Conservation (phyloP, 164 flowering plant genomes). For the Litsea cubeba region DNA sequence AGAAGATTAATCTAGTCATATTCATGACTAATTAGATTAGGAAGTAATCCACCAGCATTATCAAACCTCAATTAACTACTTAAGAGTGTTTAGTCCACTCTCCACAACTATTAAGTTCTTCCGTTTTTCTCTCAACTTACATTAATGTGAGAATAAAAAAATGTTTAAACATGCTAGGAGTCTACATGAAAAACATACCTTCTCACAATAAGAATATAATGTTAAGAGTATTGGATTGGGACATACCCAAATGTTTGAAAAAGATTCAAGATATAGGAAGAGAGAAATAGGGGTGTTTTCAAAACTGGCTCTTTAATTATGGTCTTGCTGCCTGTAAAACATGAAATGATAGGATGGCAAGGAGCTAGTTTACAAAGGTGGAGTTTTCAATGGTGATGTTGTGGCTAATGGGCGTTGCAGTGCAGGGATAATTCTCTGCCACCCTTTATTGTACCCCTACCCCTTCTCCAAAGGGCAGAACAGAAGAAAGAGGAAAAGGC, state of each 20-base stretch:
- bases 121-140: no score
- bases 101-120: no score
- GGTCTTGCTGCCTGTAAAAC: not conserved
- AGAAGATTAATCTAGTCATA: not conserved
- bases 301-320: not conserved
- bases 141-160: no score
- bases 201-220: not conserved
- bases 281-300: not conserved
- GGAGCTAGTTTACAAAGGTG: constrained; percentile 1
- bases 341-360: not conserved
- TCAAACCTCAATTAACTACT: no score
- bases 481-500: not conserved
- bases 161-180: no score
- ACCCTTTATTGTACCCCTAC: constrained; percentile 3
- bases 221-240: not conserved
- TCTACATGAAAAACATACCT: no score
- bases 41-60: not conserved
- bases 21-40: not conserved
- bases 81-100: no score
- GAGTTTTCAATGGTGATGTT: constrained; percentile 4
- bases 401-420: constrained; percentile 4
- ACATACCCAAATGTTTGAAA: not conserved
- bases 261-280: not conserved
- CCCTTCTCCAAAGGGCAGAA: constrained; percentile 14
- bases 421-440: constrained; percentile 2